Evolutionary conservation across 306 rosid species (phyloP).

Genomic region (Parietaria judaica): DNA sequence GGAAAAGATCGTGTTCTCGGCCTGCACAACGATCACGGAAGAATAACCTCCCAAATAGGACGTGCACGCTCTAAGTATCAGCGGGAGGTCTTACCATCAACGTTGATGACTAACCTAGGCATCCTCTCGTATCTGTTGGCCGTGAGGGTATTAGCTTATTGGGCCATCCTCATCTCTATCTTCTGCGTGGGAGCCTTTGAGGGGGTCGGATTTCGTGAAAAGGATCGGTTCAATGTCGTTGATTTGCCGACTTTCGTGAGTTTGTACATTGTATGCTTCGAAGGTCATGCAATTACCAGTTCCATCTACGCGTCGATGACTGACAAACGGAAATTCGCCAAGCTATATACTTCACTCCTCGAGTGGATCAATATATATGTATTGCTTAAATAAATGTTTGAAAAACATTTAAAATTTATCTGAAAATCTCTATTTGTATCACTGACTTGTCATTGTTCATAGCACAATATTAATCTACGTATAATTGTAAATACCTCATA

Average conservation of each 20-base stretch:
- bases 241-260: slow-evolving; percentile 69
- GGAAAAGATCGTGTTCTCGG: no score
- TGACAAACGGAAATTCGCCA: slow-evolving; percentile 56
- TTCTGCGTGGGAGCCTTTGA: slow-evolving; percentile 49
- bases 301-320: slow-evolving; percentile 68
- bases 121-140: slow-evolving; percentile 72
- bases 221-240: slow-evolving; percentile 41
- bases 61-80: slow-evolving; percentile 16
- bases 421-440: no score
- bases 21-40: no score
- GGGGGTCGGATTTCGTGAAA: slow-evolving; percentile 44
- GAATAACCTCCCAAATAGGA: no score
- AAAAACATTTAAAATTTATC: no score
- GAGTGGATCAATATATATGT: no score
- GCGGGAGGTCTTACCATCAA: slow-evolving; percentile 42
- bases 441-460: no score
- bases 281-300: slow-evolving; percentile 88
- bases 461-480: no score
- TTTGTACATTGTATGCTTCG: slow-evolving; percentile 72
- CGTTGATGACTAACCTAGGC: slow-evolving; percentile 60
- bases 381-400: no score
- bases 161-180: slow-evolving; percentile 45
- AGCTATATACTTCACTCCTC: slow-evolving; percentile 49
- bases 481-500: no score
- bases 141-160: slow-evolving; percentile 68